A percentile compares a stretch with the other conserved stretches of the same genome.
Conservation (phyloP, 176 grass and related monocot genomes). For the Saccharum spontaneum region DNA sequence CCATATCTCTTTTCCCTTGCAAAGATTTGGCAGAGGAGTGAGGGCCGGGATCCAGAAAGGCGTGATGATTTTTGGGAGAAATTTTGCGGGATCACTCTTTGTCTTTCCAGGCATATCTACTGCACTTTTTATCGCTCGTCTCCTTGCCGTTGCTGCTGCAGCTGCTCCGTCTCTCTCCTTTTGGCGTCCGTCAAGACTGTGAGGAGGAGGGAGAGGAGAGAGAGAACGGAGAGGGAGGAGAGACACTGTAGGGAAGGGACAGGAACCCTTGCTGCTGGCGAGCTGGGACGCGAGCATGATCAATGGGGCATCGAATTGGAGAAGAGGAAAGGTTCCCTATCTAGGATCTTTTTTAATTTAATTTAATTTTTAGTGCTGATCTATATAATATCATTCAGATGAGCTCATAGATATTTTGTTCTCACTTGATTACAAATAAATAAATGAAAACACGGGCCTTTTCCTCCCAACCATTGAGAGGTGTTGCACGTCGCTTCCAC, state of each 20-base stretch:
- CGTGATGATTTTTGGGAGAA: conserved; percentile 51
- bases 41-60: conserved; percentile 33
- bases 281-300: too few relatives aligned
- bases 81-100: conserved; percentile 27
- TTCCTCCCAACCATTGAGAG: too few relatives aligned
- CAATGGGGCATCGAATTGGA: too few relatives aligned
- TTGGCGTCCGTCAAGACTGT: conserved; percentile 9
- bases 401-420: too few relatives aligned
- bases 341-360: too few relatives aligned
- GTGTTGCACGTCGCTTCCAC: too few relatives aligned
- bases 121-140: conserved; percentile 27
- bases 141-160: neutral
- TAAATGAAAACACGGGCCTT: too few relatives aligned
- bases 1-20: neutral
- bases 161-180: neutral
- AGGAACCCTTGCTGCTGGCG: neutral
- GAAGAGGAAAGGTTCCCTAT: too few relatives aligned
- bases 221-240: neutral
- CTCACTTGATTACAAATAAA: too few relatives aligned
- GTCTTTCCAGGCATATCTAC: conserved; percentile 36
- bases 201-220: neutral
- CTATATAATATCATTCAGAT: too few relatives aligned
- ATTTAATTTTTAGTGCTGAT: too few relatives aligned
- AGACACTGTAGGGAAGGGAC: neutral
- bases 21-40: conserved; percentile 19